Conservation (phyloP, 225 moss, liverwort and hornwort genomes). For the Polytrichum commune region DNA sequence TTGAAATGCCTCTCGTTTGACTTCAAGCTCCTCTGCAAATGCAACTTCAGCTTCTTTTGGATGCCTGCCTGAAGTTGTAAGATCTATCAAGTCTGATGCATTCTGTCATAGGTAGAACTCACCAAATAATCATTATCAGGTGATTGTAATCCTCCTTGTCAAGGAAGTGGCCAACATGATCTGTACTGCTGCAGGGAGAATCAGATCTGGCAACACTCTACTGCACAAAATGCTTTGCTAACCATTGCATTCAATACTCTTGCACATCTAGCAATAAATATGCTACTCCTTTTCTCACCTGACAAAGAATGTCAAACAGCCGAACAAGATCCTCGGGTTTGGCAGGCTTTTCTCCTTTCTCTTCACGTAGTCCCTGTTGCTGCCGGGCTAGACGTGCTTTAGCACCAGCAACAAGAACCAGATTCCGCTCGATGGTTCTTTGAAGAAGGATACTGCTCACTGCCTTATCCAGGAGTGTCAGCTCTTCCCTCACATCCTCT, state of each 20-base stretch:
- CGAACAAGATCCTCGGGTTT: slow-evolving; percentile 98
- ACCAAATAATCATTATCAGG: not conserved
- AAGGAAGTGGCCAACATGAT: not conserved
- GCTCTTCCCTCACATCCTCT: slow-evolving; percentile 87
- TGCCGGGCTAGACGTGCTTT: slow-evolving; percentile 71
- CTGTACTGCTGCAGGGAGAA: not conserved
- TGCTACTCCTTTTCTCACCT: slow-evolving; percentile 38
- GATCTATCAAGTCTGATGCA: slow-evolving; percentile 79
- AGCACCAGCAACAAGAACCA: slow-evolving; percentile 70
- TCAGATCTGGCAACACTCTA: too few species aligned
- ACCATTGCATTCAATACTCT: not conserved
- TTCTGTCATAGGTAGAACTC: slow-evolving; percentile 46
- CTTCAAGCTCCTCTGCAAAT: slow-evolving; percentile 74
- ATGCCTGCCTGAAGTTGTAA: slow-evolving; percentile 79
- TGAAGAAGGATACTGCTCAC: slow-evolving; percentile 88
- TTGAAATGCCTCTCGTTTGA: slow-evolving; percentile 62
- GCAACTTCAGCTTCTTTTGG: slow-evolving; percentile 52
- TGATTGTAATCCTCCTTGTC: not conserved
- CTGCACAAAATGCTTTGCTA: not conserved
- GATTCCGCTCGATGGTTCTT: slow-evolving; percentile 79
- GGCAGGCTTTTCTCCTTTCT: slow-evolving; percentile 95
- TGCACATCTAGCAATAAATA: not conserved
- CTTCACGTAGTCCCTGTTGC: slow-evolving; percentile 81
- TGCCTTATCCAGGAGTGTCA: slow-evolving; percentile 80
- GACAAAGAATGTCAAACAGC: slow-evolving; percentile 81